Base-by-base conservation (phyloP, 164 flowering plant species). In the Macadamia integrifolia region DNA sequence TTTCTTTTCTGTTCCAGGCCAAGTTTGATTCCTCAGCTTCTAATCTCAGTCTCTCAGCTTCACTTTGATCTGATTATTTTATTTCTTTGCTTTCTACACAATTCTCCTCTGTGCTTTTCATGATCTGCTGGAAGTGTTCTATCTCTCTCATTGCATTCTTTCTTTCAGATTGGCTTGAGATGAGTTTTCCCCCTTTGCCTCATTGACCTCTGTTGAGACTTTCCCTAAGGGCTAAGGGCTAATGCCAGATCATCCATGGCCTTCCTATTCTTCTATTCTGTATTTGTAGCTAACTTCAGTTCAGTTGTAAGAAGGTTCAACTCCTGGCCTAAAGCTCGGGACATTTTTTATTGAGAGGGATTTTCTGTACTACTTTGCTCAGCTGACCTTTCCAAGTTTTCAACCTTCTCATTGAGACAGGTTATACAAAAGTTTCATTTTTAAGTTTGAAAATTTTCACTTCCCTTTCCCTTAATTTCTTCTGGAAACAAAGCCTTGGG, bases 221-320 rank as follows among this genome's bases (percentile, higher is more conserved):
- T 94, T 23, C 97, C 60, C 76, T 82, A 53, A 94, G 66, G 6
- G 89, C 92, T 18, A 82, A 58, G 23, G 23, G 23, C 23, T 23
- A 23, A 23, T 9, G 90, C 98, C 28, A 92, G 73, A 44, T 88
- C 93, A 71, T 94, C 97, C 93, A 92, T 81, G 62, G 98, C 97
- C 59, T 82, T 82, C 72, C 71, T 81, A 79, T 81, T 84, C 23
- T 79, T 87, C 65, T 84, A 91, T 68, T 94, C 98, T 4, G 89
- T 92, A 60, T 84, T 89, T 0, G 65, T 75, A 0, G 92, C 90
- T n/a, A 66, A 60, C 62, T 77, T 88, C 63, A 85, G 57, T 62
- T 94, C 93, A 61, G 72, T 81, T 60, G 71, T 83, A 1, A 93
- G 76, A 46, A 60, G 1, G 0, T 9, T 71, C 44, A 82, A 71